Conservation (phyloP, 495 filamentous ascomycete species). For the Cladorrhinum samala region DNA sequence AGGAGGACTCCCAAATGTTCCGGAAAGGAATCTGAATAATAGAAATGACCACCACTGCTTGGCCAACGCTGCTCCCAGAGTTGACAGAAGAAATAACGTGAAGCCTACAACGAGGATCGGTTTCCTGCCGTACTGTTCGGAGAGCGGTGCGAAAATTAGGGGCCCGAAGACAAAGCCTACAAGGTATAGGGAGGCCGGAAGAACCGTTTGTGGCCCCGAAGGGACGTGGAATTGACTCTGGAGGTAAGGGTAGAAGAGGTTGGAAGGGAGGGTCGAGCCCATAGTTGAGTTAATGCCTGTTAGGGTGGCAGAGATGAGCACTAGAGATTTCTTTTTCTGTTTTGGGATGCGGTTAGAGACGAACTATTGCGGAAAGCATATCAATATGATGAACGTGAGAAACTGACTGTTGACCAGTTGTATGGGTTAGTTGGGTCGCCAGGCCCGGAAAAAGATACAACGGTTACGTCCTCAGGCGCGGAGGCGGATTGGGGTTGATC, state of each 20-base stretch:
- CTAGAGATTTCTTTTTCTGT: conserved; percentile 15
- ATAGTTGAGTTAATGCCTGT: conserved; percentile 18
- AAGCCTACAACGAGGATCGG: conserved; percentile 66
- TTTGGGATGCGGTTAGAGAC: too few relatives aligned
- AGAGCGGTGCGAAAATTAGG: conserved; percentile 39
- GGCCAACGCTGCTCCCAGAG: conserved; percentile 70
- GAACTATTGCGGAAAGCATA: neutral
- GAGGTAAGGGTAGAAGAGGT: conserved; percentile 19
- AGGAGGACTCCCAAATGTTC: conserved; percentile 69
- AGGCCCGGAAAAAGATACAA: conserved; percentile 17
- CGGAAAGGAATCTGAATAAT: conserved; percentile 37
- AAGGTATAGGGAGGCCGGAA: conserved; percentile 45
- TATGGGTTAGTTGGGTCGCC: conserved; percentile 23
- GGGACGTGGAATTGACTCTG: conserved; percentile 13
- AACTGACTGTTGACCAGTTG: conserved; percentile 22
- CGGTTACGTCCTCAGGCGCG: neutral
- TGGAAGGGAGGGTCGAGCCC: conserved; percentile 23
- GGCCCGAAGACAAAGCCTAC: conserved; percentile 56
- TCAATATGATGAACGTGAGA: neutral
- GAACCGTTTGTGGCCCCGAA: conserved; percentile 17
- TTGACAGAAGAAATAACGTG: conserved; percentile 60
- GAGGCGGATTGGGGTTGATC: neutral
- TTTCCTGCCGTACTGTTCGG: conserved; percentile 69
- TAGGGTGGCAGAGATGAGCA: conserved; percentile 17
- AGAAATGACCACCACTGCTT: conserved; percentile 35